Conservation (phyloP, 805 yeast species). For the Kazachstania bromeliacearum region DNA sequence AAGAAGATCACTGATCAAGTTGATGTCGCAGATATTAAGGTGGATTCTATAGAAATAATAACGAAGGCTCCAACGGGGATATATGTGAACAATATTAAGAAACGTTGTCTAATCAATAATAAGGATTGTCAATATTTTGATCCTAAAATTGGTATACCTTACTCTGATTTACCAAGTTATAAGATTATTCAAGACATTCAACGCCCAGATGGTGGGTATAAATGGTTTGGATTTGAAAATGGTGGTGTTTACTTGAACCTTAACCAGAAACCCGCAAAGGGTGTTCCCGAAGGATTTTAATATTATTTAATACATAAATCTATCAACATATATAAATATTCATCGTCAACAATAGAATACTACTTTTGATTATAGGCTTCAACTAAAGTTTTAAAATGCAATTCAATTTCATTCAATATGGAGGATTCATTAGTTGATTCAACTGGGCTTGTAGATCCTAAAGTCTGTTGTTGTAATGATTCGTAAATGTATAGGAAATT, state of each 20-base stretch:
- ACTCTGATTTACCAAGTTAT: constrained; percentile 74
- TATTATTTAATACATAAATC: background rate
- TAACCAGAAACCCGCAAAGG: constrained; percentile 55
- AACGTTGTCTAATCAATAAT: constrained; percentile 61
- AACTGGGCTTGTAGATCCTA: constrained; percentile 6
- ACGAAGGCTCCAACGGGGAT: constrained; percentile 73
- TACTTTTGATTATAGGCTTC: constrained; percentile 24
- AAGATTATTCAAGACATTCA: constrained; percentile 51
- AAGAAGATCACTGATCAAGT: constrained; percentile 34
- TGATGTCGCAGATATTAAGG: constrained; percentile 37
- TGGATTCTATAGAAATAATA: constrained; percentile 41
- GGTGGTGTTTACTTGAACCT: constrained; percentile 41
- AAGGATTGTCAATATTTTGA: constrained; percentile 72
- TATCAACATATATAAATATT: background rate
- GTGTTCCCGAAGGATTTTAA: constrained; percentile 80
- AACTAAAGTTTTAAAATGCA: constrained; percentile 23
- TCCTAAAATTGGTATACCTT: constrained; percentile 82
- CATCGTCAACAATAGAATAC: background rate
- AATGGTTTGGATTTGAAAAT: constrained; percentile 42
- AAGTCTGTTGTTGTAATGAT: constrained; percentile 18
- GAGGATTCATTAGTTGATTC: constrained; percentile 7
- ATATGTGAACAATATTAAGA: constrained; percentile 53
- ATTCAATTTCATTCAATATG: constrained; percentile 24
- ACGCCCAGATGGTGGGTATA: constrained; percentile 39
- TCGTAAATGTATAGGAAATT: constrained; percentile 31